Evolutionary conservation across 176 grass and related monocot genomes (phyloP), one percentile per base, ranked within the genome.

Genomic region (Typha latifolia): DNA sequence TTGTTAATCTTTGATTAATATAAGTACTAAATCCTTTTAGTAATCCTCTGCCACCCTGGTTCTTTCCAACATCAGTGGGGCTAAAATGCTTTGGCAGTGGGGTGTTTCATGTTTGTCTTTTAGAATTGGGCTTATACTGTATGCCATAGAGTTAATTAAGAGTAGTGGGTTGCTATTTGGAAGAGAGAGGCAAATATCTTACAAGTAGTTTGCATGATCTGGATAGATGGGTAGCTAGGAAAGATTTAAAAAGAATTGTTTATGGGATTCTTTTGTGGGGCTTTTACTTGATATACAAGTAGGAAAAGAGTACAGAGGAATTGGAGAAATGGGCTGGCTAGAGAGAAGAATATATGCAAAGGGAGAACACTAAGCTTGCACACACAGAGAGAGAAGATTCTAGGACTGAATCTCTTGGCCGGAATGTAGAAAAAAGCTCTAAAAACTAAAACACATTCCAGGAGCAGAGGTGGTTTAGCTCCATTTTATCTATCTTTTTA

Each of bases 151-250:
- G 50, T 69, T n/a, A 47, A 63, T 67, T 15, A 16, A 2, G 15
- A 72, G 57, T 34, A 79, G 67, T 71, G 67, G 68, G 68, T 61
- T 79, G 76, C 34, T 67, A 79, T 70, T 47, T 72, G 68, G 55
- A 47, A 59, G 66, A 66, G 43, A 79, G 51, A 61, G 66, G 29
- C 65, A 7, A 10, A 59, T 59, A 59, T 59, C 14, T 57, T n/a
- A 10, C 20, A 59, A 16, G 20, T 59, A 59, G 14, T 57, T 19
- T 57, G 20, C 53, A 6, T 19, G 15, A 57, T 56, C 6, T 19
- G 10, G 4, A 57, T n/a, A 59, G 53, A 59, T 59, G 53, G 20
- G n/a, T 59, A 21, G 20, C 53, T 59, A 22, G 53, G 20, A 59
- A 59, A 59, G n/a, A 11, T 16, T 16, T 29, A 22, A 59, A 21